phyloP scores from a whole-genome alignment of 805 yeast species.

The Monosporozyma siamensis region DNA sequence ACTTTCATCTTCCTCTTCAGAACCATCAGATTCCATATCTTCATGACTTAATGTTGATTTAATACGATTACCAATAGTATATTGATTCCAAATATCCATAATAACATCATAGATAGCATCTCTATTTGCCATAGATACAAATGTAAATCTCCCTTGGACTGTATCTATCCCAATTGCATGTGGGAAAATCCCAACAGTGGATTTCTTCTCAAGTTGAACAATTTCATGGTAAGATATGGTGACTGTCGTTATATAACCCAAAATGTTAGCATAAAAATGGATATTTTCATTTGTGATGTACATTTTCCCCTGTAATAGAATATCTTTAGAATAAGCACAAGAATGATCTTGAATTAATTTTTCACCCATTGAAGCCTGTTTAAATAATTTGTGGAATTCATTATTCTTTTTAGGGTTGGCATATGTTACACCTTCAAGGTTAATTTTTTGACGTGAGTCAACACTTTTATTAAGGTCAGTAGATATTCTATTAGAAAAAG shows the following conservation, averaged over 20 bases:
- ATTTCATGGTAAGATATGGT: constrained; percentile 52
- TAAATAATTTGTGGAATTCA: constrained; percentile 52
- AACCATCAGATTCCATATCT: constrained; percentile 22
- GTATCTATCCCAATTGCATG: constrained; percentile 60
- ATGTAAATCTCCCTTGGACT: constrained; percentile 49
- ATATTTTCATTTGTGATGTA: constrained; percentile 47
- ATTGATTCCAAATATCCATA: constrained; percentile 51
- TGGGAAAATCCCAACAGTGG: constrained; percentile 60
- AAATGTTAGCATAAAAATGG: constrained; percentile 56
- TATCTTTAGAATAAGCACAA: constrained; percentile 59
- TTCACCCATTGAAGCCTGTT: constrained; percentile 35
- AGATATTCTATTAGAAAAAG: background rate
- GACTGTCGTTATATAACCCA: constrained; percentile 57
- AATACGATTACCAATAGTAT: constrained; percentile 19
- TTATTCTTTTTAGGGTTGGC: constrained; percentile 45
- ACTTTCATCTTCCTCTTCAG: background rate
- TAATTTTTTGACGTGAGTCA: background rate
- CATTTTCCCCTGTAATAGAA: constrained; percentile 57
- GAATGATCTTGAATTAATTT: constrained; percentile 50
- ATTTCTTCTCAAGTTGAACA: constrained; percentile 52
- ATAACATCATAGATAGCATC: constrained; percentile 45
- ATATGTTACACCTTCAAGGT: constrained; percentile 15
- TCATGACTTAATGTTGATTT: background rate
- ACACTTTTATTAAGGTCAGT: background rate
- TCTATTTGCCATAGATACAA: constrained; percentile 57